These are phyloP conservation scores for Schwanniomyces polymorphus DNA, from an alignment of 805 yeast genomes.

Conservation along the genomic window DNA sequence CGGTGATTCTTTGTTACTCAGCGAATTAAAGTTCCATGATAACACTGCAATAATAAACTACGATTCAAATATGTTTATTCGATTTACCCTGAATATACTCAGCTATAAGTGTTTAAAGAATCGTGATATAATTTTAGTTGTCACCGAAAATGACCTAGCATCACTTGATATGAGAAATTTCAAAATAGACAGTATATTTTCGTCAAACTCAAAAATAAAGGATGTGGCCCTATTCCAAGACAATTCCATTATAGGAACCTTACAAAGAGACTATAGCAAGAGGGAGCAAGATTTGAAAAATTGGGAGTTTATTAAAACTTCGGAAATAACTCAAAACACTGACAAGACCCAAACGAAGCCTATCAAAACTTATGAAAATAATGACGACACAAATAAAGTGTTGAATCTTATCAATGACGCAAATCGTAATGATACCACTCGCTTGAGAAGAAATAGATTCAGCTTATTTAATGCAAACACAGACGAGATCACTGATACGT, in stretches of 20 bases:
- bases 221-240: background rate
- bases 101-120: background rate
- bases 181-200: conserved; percentile 3
- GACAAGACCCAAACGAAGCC: conserved; percentile 8
- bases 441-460: conserved; percentile 6
- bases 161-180: conserved; percentile 1
- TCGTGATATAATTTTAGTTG: background rate
- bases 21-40: background rate
- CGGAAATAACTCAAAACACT: background rate
- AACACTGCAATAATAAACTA: background rate
- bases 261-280: background rate
- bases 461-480: conserved; percentile 5
- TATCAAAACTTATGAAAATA: conserved; percentile 8
- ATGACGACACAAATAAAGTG: conserved; percentile 11
- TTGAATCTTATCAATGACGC: conserved; percentile 11
- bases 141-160: conserved; percentile 4
- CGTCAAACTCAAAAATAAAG: background rate
- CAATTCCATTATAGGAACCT: background rate
- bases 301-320: conserved; percentile 1
- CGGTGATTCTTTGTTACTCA: background rate
- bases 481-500: conserved; percentile 30
- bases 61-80: conserved; percentile 1
- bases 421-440: conserved; percentile 9
- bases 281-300: background rate
- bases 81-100: background rate